Conservation (phyloP, 116 monocot species). For the Cymodocea nodosa region DNA sequence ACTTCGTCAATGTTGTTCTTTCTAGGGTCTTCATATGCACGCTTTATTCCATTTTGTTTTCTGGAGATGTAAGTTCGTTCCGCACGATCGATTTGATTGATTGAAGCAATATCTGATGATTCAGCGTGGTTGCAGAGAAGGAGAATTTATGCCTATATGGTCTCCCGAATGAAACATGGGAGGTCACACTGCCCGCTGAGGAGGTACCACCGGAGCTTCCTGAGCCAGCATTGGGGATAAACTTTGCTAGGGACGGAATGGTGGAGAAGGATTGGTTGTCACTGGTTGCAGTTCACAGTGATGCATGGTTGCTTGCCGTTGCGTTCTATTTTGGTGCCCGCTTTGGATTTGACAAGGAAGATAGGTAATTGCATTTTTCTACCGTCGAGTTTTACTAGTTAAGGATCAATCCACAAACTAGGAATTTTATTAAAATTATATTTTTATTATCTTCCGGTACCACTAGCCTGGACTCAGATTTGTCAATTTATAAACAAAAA, state of each 20-base stretch:
- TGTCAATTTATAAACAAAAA: no score
- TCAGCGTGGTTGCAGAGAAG: slow-evolving; percentile 37
- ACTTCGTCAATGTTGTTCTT: no score
- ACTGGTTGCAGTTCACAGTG: slow-evolving; percentile 79
- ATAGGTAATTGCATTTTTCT: slow-evolving; percentile 19
- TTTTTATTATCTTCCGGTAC: no score
- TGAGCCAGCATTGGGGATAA: slow-evolving; percentile 81
- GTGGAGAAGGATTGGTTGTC: slow-evolving; percentile 74
- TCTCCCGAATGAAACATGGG: slow-evolving; percentile 75
- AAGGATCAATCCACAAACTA: no score
- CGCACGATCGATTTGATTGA: no score
- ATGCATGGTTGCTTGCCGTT: slow-evolving; percentile 71
- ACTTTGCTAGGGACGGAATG: slow-evolving; percentile 93
- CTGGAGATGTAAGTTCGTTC: no score
- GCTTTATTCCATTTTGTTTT: no score
- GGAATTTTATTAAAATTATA: no score
- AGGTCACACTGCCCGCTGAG: slow-evolving; percentile 72
- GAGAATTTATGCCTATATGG: slow-evolving; percentile 81
- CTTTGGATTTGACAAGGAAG: slow-evolving; percentile 36
- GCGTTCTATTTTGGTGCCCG: slow-evolving; percentile 53
- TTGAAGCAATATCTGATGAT: not conserved
- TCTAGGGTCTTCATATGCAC: no score
- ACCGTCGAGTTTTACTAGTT: not conserved
- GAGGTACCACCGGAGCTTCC: slow-evolving; percentile 88
- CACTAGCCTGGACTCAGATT: no score